Evolutionary conservation across 495 filamentous ascomycete genomes (phyloP).

Genomic region (Aspergillus saccharolyticus): DNA sequence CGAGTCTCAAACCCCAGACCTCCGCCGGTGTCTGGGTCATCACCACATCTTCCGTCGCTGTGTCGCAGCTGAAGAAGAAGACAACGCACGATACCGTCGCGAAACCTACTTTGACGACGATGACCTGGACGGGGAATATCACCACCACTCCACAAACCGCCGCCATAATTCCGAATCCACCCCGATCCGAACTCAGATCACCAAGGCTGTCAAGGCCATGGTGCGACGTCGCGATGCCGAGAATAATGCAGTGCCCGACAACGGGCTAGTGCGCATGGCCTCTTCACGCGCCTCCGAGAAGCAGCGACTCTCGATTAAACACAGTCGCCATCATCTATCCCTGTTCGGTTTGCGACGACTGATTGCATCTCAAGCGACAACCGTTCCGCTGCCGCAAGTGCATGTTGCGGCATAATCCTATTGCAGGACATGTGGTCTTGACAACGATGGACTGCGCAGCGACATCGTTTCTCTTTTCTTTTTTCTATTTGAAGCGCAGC

Average conservation of each 20-base stretch:
- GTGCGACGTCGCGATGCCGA: not conserved
- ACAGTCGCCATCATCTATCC: not conserved
- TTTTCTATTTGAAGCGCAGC: not conserved
- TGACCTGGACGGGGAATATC: not conserved
- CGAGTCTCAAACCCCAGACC: conserved; percentile 8
- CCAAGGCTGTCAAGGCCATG: conserved; percentile 11
- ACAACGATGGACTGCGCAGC: no score
- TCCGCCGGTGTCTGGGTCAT: conserved; percentile 17
- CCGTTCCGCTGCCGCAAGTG: not conserved
- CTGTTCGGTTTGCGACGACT: not conserved
- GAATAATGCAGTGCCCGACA: not conserved
- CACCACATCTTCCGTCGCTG: conserved; percentile 15
- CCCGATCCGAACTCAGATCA: conserved; percentile 7
- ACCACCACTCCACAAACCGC: not conserved
- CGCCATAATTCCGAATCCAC: not conserved
- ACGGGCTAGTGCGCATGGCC: not conserved
- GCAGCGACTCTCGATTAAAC: not conserved
- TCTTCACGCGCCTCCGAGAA: not conserved
- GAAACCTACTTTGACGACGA: not conserved
- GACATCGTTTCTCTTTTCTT: not conserved
- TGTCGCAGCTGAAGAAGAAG: conserved; percentile 10
- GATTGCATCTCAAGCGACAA: not conserved
- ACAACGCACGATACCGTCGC: not conserved
- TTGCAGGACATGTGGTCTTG: not conserved
- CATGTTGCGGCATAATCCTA: not conserved